phyloP scores from a whole-genome alignment of 2,329 filamentous ascomycete species.

The Polychaeton citri region DNA sequence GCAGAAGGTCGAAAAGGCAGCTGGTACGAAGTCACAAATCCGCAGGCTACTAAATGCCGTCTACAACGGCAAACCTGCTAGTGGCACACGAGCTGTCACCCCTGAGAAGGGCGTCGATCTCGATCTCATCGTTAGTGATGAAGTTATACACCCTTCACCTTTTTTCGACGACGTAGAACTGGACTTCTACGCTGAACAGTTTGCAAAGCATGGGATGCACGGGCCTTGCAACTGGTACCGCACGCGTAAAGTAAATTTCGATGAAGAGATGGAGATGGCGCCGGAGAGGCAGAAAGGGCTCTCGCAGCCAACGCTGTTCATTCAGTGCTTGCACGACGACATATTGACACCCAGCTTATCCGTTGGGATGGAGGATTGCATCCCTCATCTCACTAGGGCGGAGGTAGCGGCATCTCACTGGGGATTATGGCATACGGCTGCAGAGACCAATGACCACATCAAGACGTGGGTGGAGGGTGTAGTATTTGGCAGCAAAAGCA shows the following conservation, averaged over 20 bases:
- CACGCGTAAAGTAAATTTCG: slow-evolving; percentile 55
- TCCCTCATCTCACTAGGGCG: slow-evolving; percentile 50
- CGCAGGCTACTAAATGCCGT: slow-evolving; percentile 57
- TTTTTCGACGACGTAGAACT: slow-evolving; percentile 57
- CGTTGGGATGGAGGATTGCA: slow-evolving; percentile 53
- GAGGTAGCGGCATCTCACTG: slow-evolving; percentile 67
- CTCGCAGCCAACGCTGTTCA: slow-evolving; percentile 51
- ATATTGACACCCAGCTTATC: slow-evolving; percentile 63
- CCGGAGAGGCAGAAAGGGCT: slow-evolving; percentile 8
- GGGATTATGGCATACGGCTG: slow-evolving; percentile 63
- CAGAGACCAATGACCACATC: slow-evolving; percentile 56
- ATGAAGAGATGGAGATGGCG: slow-evolving; percentile 49
- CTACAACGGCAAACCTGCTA: slow-evolving; percentile 51
- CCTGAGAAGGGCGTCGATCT: slow-evolving; percentile 50
- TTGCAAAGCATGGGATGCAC: slow-evolving; percentile 56
- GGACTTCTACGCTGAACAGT: slow-evolving; percentile 64
- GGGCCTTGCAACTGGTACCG: slow-evolving; percentile 78
- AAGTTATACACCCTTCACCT: slow-evolving; percentile 38
- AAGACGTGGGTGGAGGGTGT: slow-evolving; percentile 52
- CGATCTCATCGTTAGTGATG: slow-evolving; percentile 40
- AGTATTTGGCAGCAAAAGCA: slow-evolving; percentile 33
- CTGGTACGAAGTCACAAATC: slow-evolving; percentile 43
- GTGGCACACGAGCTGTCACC: slow-evolving; percentile 45
- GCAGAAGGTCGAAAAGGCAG: slow-evolving; percentile 37
- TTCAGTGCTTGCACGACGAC: slow-evolving; percentile 56